A percentile compares a stretch with the other conserved stretches of the same genome.
phyloP scores from a whole-genome alignment of 208 protist species.

The Crithidia mellificae region DNA sequence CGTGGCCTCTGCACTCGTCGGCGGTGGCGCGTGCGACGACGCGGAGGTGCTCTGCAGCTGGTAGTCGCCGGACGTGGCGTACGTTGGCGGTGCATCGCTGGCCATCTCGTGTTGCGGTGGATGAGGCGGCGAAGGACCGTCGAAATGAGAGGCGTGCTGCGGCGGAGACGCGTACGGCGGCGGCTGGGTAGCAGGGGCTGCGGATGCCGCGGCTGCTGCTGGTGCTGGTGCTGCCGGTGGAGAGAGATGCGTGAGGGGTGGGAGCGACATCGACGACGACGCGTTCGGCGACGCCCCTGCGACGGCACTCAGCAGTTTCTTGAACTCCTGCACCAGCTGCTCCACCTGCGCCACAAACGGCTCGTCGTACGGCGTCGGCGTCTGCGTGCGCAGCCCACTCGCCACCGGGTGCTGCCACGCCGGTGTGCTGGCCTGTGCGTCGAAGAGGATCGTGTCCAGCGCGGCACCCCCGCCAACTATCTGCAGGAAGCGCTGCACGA shows the following conservation, averaged over 20 bases:
- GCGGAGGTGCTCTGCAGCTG: background rate
- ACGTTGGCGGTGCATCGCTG: too few relatives aligned
- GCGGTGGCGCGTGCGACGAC: conserved; percentile 5
- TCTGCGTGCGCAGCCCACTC: conserved; percentile 45
- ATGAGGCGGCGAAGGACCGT: background rate
- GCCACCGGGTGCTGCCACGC: conserved; percentile 61
- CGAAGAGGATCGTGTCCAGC: conserved; percentile 77
- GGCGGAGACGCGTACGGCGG: conserved; percentile 1
- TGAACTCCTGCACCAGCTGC: conserved; percentile 38
- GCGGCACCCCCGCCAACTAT: conserved; percentile 51
- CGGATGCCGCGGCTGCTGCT: background rate
- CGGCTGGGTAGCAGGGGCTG: background rate
- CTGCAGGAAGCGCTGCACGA: conserved; percentile 56
- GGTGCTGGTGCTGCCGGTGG: background rate
- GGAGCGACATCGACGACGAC: conserved; percentile 4
- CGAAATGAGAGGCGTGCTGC: background rate
- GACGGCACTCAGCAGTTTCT: conserved; percentile 17
- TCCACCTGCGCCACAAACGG: conserved; percentile 32
- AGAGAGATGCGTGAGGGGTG: background rate
- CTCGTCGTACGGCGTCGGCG: conserved; percentile 60
- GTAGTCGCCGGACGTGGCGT: too few relatives aligned
- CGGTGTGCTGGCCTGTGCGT: conserved; percentile 59
- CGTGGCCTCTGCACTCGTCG: too few relatives aligned
- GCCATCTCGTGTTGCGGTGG: background rate
- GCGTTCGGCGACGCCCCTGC: background rate